Evolutionary conservation across 78 protist genomes (phyloP), one percentile per base, ranked within the genome.

Genomic region (Emiliania huxleyi): DNA sequence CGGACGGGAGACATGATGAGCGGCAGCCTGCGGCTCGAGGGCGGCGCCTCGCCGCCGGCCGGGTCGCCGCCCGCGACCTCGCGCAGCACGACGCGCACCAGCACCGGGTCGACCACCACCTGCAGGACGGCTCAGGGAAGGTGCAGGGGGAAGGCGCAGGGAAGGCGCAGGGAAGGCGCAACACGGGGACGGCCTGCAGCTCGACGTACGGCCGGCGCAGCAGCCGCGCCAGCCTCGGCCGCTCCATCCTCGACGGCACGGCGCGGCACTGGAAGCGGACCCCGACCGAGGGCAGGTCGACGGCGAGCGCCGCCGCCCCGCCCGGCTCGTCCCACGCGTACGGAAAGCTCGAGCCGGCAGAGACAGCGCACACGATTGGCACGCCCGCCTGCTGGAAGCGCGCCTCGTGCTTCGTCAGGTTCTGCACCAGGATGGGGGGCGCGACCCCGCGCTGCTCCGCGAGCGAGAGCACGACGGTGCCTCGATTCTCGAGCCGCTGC

Each of bases 251-350:
- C 18, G 18, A 2, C 2, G 85, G 48, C 22, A 22, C 1, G 35
- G 29, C 49, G 46, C n/a, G 33, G 85, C 85, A 77, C 1, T 11
- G 23, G 46, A 77, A 77, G 85, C 26, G 42, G 2, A 77, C 46
- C 0, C 48, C 85, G 3, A 40, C 18, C 12, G 48, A 3, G 1
- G 85, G 23, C 85, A 77, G 35, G 46, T 8, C 1, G 46, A 77
- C 18, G n/a, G 2, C 0, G 29, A 77, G 85, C 15, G 0, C 2
- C 35, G 2, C 21, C 2, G 15, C 46, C 48, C 48, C 33, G 1
- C 46, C 46, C n/a, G 85, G 85, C 46, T 77, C 85, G 46, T 77
- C 85, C 85, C 85, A 77, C 18, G 85, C 44, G 46, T 77, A 77
- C 25, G 21, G 3, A n/a, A 1, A 22, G 3, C 8, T 37, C 35